Base-by-base conservation (phyloP, 192 early-diverging fungal genomes). In the Chytriomyces sp. region DNA sequence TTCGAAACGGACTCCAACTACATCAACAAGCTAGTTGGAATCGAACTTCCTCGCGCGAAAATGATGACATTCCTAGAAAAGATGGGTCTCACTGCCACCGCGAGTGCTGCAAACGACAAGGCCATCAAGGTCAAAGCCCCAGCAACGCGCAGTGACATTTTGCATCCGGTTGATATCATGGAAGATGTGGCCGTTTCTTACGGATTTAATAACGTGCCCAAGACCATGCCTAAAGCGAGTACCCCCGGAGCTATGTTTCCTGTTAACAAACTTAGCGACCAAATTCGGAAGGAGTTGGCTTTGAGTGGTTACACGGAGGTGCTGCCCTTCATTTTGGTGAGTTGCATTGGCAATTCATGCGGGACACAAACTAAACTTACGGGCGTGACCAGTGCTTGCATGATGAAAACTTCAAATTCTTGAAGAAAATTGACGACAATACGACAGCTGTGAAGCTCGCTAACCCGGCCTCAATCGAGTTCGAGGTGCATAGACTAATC, bases 161-260 rank as follows among this genome's bases (percentile, higher is more conserved):
- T 99, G 63, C 98, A 99, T 70, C 89, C 93, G 49, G 98, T 96
- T 78, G 98, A 99, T 80, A 88, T 99, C 38, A 95, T 96, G 88
- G 98, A 98, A 84, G 96, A 98, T 75, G 93, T 94, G 56, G 96
- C 94, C 19, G 93, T 99, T 66, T 93, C 98, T 25, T 98, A 93
- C 72, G 95, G 95, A 26, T 98, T 93, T 82, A 95, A 99, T 86
- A 93, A 93, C 55, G 90, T 99, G 64, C 85, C 88, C 5, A 89
- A 93, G 59, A 89, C 88, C 30, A 79, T 91, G 56, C 93, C 93
- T 58, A 85, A 85, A 67, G 89, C 88, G 54, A 88, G 86, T 65
- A 98, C 98, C 14, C 87, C 96, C 31, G 95, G 89, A 53, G 88
- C 86, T 76, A 89, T 94, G 64, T 89, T 94, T 72, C 94, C 94